Evolutionary conservation across 2,329 filamentous ascomycete genomes (phyloP).

Genomic region (Fusarium algeriense): DNA sequence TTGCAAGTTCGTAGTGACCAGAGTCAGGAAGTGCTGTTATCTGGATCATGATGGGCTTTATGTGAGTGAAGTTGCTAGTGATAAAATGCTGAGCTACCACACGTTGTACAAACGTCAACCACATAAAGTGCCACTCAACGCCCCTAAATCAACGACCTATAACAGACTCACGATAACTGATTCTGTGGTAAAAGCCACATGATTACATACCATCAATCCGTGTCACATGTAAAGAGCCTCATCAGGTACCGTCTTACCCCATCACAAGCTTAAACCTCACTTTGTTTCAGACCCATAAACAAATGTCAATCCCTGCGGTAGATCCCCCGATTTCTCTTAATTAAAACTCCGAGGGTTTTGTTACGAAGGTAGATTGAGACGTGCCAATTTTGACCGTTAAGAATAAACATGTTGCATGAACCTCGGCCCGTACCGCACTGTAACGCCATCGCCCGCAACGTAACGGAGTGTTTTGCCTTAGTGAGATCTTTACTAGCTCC

Average conservation of each 20-base stretch:
- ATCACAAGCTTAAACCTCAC: neutral
- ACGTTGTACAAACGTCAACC: neutral
- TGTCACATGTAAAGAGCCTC: neutral
- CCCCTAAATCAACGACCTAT: neutral
- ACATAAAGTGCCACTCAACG: neutral
- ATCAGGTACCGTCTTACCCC: neutral
- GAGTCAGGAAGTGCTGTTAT: too few relatives aligned
- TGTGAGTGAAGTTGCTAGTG: neutral
- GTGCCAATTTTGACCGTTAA: neutral
- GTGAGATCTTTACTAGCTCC: neutral
- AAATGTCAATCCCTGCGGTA: neutral
- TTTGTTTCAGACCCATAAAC: neutral
- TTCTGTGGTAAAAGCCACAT: neutral
- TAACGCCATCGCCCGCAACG: neutral
- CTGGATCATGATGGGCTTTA: too few relatives aligned
- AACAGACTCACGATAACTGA: neutral
- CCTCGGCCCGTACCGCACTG: constrained; percentile 32
- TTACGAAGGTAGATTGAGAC: too few relatives aligned
- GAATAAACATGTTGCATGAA: constrained; percentile 17
- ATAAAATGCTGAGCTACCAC: neutral
- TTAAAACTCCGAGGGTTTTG: too few relatives aligned
- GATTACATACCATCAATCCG: neutral
- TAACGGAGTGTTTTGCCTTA: neutral
- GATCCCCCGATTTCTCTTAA: too few relatives aligned
- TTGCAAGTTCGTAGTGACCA: neutral